Base-by-base conservation (phyloP, 768 basidiomycete species). In the Leccinum fibrillosum region DNA sequence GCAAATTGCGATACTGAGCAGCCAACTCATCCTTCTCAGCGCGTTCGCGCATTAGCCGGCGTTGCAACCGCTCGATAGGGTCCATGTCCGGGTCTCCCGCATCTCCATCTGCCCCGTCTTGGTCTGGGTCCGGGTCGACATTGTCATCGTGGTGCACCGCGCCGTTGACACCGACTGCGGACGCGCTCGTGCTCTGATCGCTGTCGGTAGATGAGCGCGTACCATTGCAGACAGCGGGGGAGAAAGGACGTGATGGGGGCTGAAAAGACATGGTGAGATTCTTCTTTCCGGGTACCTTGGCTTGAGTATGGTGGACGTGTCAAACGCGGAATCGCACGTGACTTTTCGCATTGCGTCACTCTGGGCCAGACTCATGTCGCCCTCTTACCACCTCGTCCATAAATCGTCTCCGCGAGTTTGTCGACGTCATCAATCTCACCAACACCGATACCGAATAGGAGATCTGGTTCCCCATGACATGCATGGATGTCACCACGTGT, bases 11-110 rank as follows among this genome's bases (percentile, higher is more conserved):
- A 74, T 98, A 95, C 71, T 98, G 93, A 13, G 84, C 74, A 5
- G 88, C 89, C 30, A 94, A 79, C n/a, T 82, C 76, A 53, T 98
- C 94, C 75, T 92, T 95, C 78, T 98, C 96, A 64, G 89, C 86
- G 57, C 82, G 78, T 23, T 90, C 86, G 52, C 81, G 78, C 49
- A 84, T 83, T 32, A 98, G 82, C 70, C 95, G 92, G 52, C 80
- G 77, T 71, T 91, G 85, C 5, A 97, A 78, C 59, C 79, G 78
- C 52, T 79, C 74, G 32, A 86, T 64, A 3, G 83, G 80, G 67
- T 87, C 85, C 47, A 77, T 68, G 37, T 67, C 66, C 21, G 72
- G 72, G 26, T 77, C 76, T 53, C 19, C 35, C 35, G 17, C 15
- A 17, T 39, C 37, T 39, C 37, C 37, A 39, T 39, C 37, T 6